Percentiles rank a stretch among this genome's conserved stretches.
Evolutionary conservation across 495 filamentous ascomycete species (phyloP).

Genomic region (Penicillium arizonense): DNA sequence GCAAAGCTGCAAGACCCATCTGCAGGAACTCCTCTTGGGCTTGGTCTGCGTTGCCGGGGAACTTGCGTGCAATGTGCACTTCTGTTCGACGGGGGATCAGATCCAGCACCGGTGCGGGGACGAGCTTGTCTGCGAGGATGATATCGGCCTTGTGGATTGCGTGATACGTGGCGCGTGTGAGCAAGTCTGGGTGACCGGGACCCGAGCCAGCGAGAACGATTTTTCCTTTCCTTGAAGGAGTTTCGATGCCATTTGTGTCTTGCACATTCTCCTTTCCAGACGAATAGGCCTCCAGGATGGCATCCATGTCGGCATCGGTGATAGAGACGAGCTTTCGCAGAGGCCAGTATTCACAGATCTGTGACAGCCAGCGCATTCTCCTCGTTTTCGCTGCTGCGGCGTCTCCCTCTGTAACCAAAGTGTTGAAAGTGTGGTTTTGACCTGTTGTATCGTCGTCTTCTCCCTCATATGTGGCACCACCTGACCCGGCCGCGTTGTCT

Average conservation of each 20-base stretch:
- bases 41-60: conserved; percentile 91
- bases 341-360: conserved; percentile 99
- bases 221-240: conserved; percentile 46
- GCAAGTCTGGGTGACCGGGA: conserved; percentile 85
- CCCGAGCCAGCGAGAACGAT: conserved; percentile 93
- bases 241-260: conserved; percentile 18
- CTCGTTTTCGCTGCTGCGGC: conserved; percentile 72
- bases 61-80: conserved; percentile 92
- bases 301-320: conserved; percentile 73
- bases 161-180: conserved; percentile 84
- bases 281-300: conserved; percentile 67
- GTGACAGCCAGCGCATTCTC: conserved; percentile 87
- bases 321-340: conserved; percentile 76
- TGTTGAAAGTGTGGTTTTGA: conserved; percentile 87
- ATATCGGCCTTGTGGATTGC: conserved; percentile 83
- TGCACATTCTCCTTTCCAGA: conserved; percentile 23
- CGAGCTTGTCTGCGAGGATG: conserved; percentile 93
- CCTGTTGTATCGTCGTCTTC: conserved; percentile 81
- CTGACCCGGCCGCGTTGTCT: conserved; percentile 57
- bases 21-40: conserved; percentile 90
- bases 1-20: conserved; percentile 69
- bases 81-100: conserved; percentile 87
- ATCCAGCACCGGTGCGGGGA: conserved; percentile 80
- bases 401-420: conserved; percentile 70
- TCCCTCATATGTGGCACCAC: conserved; percentile 42